phyloP scores from a whole-genome alignment of 192 early-diverging fungal species.

The Podila horticola region DNA sequence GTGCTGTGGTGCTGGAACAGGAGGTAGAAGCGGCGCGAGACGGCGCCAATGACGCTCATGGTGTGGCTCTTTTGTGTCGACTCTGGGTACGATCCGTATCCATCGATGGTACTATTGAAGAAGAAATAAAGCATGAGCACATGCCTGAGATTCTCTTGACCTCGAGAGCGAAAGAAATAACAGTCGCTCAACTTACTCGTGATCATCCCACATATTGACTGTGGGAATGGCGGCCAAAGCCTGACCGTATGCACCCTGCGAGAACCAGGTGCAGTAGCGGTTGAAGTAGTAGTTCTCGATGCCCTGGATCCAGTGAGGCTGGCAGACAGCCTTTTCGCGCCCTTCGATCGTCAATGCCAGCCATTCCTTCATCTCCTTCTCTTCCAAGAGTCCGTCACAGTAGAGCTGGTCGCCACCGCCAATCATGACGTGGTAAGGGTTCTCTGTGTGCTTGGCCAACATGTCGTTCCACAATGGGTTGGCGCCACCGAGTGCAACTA shows the following conservation, averaged over 20 bases:
- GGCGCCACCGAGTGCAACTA: constrained; percentile 54
- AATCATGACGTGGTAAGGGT: constrained; percentile 76
- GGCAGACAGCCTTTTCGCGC: constrained; percentile 29
- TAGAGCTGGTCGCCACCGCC: constrained; percentile 84
- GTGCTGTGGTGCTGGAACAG: constrained; percentile 89
- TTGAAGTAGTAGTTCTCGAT: constrained; percentile 49
- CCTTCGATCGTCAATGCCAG: constrained; percentile 48
- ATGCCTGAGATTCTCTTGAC: background rate
- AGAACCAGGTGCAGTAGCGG: constrained; percentile 47
- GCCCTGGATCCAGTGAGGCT: constrained; percentile 17
- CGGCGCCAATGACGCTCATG: constrained; percentile 43
- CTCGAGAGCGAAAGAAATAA: constrained; percentile 6
- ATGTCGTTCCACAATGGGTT: constrained; percentile 76
- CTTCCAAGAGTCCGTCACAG: constrained; percentile 66
- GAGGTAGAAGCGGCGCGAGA: constrained; percentile 81
- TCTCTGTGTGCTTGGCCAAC: constrained; percentile 63
- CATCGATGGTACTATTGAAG: constrained; percentile 70
- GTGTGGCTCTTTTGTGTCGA: constrained; percentile 31
- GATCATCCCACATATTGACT: constrained; percentile 86
- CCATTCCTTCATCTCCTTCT: constrained; percentile 70
- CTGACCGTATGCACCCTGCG: constrained; percentile 47
- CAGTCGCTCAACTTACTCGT: constrained; percentile 56
- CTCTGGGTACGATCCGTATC: constrained; percentile 85
- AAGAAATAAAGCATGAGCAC: background rate
- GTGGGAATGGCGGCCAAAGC: constrained; percentile 80